Evolutionary conservation across 257 asterid genomes (phyloP).

Genomic region (Schizonepeta tenuifolia): DNA sequence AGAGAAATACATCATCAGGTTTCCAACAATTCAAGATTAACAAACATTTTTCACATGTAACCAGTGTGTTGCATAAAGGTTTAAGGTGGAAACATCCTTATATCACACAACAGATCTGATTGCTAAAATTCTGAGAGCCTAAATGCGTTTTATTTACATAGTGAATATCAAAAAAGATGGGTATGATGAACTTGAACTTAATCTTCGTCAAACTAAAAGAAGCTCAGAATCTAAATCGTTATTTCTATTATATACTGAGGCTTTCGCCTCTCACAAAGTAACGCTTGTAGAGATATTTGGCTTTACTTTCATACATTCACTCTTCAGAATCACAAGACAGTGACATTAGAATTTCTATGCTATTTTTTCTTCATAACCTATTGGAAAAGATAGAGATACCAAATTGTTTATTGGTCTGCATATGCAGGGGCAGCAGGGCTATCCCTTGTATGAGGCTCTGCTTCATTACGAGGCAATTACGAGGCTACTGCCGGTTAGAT

Average conservation of each 20-base stretch:
- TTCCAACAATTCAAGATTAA: neutral
- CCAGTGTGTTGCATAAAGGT: conserved; percentile 9
- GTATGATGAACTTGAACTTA: too few relatives aligned
- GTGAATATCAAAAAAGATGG: too few relatives aligned
- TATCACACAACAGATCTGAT: neutral
- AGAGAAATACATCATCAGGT: conserved; percentile 43
- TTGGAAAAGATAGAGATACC: conserved; percentile 1
- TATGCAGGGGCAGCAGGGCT: neutral
- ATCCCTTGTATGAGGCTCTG: neutral
- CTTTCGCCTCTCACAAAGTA: neutral
- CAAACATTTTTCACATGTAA: conserved; percentile 17
- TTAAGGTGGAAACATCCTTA: neutral
- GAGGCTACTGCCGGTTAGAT: neutral
- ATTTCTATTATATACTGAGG: conserved; percentile 4
- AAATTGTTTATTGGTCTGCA: conserved; percentile 1
- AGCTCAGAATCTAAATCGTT: neutral
- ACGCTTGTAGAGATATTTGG: conserved; percentile 3
- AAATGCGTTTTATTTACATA: neutral
- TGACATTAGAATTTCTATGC: neutral
- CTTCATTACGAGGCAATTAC: neutral
- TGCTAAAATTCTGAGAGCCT: conserved; percentile 6
- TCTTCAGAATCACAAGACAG: conserved; percentile 8
- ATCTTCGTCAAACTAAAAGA: too few relatives aligned
- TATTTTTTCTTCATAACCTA: neutral
- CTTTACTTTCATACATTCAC: conserved; percentile 10